phyloP scores from a whole-genome alignment of 2,329 filamentous ascomycete genomes.

The Ophiocordyceps camponoti-floridani region DNA sequence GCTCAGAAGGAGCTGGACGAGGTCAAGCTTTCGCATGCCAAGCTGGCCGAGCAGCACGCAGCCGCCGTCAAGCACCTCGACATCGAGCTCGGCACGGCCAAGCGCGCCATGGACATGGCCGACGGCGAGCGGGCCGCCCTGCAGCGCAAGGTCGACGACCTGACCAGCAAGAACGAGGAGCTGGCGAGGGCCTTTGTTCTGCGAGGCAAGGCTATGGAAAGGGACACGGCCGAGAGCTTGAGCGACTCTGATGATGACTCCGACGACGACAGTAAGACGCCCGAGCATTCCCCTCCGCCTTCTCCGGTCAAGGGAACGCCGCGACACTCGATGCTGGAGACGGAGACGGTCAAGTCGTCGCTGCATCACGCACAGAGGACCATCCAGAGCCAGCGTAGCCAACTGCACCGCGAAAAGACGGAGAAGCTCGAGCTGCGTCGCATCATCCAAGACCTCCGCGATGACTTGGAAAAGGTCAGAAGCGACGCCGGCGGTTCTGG shows the following conservation, averaged over 20 bases:
- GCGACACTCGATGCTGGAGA: slow-evolving; percentile 79
- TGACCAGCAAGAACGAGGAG: slow-evolving; percentile 79
- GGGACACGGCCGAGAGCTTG: slow-evolving; percentile 37
- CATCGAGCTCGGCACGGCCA: slow-evolving; percentile 68
- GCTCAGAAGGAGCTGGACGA: slow-evolving; percentile 84
- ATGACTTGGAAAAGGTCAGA: slow-evolving; percentile 65
- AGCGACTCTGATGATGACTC: slow-evolving; percentile 38
- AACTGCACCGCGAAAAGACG: slow-evolving; percentile 93
- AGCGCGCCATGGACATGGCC: slow-evolving; percentile 58
- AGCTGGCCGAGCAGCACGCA: slow-evolving; percentile 64
- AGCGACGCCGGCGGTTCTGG: slow-evolving; percentile 26
- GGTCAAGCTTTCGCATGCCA: slow-evolving; percentile 61
- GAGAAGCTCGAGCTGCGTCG: slow-evolving; percentile 93
- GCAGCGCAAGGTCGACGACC: slow-evolving; percentile 73
- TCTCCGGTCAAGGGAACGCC: slow-evolving; percentile 87
- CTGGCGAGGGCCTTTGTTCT: slow-evolving; percentile 67
- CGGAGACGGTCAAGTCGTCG: slow-evolving; percentile 87
- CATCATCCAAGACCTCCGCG: slow-evolving; percentile 85
- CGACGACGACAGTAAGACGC: slow-evolving; percentile 54
- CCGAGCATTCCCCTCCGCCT: slow-evolving; percentile 76
- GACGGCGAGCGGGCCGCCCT: slow-evolving; percentile 65
- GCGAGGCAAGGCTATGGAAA: slow-evolving; percentile 48
- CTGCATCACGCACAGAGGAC: slow-evolving; percentile 88
- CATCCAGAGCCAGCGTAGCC: slow-evolving; percentile 88
- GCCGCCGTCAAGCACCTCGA: slow-evolving; percentile 68